Percentiles rank a stretch among this genome's conserved stretches.
Evolutionary conservation across 208 protist species (phyloP).

Genomic region (Acanthamoeba lenticulata): DNA sequence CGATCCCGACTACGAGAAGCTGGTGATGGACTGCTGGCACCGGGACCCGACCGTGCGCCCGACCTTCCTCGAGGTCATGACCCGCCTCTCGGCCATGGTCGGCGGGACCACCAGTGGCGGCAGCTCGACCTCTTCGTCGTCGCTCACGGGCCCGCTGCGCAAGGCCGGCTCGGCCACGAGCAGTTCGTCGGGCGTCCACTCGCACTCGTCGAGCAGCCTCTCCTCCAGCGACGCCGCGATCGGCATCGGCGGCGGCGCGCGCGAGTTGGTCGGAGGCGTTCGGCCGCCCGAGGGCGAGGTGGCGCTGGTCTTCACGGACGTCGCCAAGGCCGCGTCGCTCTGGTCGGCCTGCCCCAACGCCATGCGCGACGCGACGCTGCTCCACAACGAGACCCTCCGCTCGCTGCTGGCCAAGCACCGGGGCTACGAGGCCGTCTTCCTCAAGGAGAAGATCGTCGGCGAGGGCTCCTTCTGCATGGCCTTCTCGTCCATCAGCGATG

Average conservation of each 20-base stretch:
- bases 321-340: not conserved
- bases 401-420: not conserved
- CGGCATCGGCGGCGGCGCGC: not conserved
- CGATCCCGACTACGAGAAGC: not conserved
- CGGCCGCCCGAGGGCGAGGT: not conserved
- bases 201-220: not conserved
- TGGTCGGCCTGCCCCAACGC: constrained; percentile 19
- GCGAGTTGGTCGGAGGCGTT: not conserved
- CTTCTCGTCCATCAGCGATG: not conserved
- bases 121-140: not conserved
- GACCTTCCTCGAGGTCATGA: constrained; percentile 55
- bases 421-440: constrained; percentile 32
- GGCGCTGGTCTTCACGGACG: constrained; percentile 56
- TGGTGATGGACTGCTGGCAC: not conserved
- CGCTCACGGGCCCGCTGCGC: not conserved
- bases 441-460: not conserved
- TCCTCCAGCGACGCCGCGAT: not conserved
- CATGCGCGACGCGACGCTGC: constrained; percentile 58
- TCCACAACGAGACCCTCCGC: constrained; percentile 36
- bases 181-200: not conserved
- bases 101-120: not conserved
- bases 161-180: not conserved
- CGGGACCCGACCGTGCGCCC: constrained; percentile 51
- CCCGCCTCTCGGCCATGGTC: not conserved
- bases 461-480: not conserved